Evolutionary conservation across 768 basidiomycete genomes (phyloP), one percentile per base, ranked within the genome.

Genomic region (Tricholoma flavovirens): DNA sequence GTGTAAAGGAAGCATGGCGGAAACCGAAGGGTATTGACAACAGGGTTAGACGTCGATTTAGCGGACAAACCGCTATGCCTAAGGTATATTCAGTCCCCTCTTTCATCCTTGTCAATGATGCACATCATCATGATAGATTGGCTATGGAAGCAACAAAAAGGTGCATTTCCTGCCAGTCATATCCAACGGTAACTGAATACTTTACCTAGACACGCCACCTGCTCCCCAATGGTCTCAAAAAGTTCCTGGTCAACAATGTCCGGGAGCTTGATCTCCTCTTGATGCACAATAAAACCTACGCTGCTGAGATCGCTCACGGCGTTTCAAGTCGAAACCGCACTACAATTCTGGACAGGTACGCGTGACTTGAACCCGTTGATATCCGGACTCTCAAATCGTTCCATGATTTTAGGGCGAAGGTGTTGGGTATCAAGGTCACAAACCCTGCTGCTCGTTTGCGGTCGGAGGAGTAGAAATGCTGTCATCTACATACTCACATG

Each of bases 21-120:
- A 99, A 99, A 81, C 97, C 97, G 64, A 99, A 98, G 86, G 97
- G 96, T 92, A 98, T 98, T 67, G 96, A 98, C 73, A 98, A 98
- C 86, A 86, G 95, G 68, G 95, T 97, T 67, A 82, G 93, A 72
- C 84, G 91, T 64, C 86, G 90, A 68, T 93, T 93, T 82, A 97
- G 93, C 81, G 96, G 96, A 54, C 93, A 96, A 73, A 82, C 84
- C 56, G 82, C 93, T 62, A 98, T 98, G 96, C 95, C 95, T 70
- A 95, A 93, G 83, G 93, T 93, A 64, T 65, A 49, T 46, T 42
- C 7, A 30, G 14, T 30, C 14, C 5, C 12, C 51, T 51, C 22
- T 8, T 46, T 26, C 21, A n/a, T 24, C 45, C 26, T 35, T 36
- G 26, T 49, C 49, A 45, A 38, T 35, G n/a, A 46, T 40, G 19